Conservation (phyloP, 2,329 filamentous ascomycete genomes). For the Myriosclerotinia duriaeana region DNA sequence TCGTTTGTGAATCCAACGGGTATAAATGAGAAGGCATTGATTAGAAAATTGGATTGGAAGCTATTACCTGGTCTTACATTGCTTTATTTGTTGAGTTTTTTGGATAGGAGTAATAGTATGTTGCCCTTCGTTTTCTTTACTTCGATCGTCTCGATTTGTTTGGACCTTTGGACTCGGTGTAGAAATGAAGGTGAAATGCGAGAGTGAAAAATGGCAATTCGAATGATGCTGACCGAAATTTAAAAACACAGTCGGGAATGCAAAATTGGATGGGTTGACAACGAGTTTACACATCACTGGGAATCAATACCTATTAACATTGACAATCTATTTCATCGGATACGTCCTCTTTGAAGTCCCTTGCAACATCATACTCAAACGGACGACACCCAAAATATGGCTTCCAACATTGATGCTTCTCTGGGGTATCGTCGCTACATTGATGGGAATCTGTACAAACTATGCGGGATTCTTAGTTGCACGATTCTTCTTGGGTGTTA, state of each 20-base stretch:
- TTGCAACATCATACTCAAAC: slow-evolving; percentile 62
- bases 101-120: slow-evolving; percentile 59
- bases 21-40: slow-evolving; percentile 56
- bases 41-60: slow-evolving; percentile 56
- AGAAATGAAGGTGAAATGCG: neutral
- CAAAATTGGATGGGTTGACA: slow-evolving; percentile 55
- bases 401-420: slow-evolving; percentile 56
- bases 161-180: too few species aligned
- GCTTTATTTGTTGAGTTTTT: slow-evolving; percentile 56
- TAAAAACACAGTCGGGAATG: slow-evolving; percentile 54
- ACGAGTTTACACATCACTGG: slow-evolving; percentile 55
- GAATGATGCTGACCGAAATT: neutral
- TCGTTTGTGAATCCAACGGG: slow-evolving; percentile 30
- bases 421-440: slow-evolving; percentile 56
- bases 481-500: slow-evolving; percentile 56
- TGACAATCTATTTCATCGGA: slow-evolving; percentile 66
- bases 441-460: slow-evolving; percentile 52
- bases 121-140: slow-evolving; percentile 21
- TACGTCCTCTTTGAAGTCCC: slow-evolving; percentile 59
- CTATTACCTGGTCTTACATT: slow-evolving; percentile 55
- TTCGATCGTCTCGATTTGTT: neutral
- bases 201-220: neutral
- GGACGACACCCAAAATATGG: slow-evolving; percentile 58
- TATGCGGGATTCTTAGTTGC: slow-evolving; percentile 53
- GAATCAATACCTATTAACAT: slow-evolving; percentile 62